Evolutionary conservation across 2,329 filamentous ascomycete genomes (phyloP).

Genomic region (Aspergillus tamarii): DNA sequence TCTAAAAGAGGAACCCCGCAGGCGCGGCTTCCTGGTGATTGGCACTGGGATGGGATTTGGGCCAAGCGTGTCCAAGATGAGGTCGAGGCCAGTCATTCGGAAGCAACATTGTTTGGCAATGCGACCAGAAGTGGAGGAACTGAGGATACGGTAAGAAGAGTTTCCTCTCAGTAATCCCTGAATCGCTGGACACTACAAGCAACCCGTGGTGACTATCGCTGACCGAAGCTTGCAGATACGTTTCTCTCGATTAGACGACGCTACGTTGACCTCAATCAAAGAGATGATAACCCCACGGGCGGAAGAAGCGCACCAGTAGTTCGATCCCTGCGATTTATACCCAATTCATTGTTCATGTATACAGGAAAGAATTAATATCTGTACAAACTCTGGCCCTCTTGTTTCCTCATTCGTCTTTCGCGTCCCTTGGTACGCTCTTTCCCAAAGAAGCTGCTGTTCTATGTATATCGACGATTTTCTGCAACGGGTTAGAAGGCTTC

Average conservation of each 20-base stretch:
- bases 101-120: conserved; percentile 75
- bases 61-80: conserved; percentile 82
- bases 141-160: conserved; percentile 69
- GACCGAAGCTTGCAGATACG: conserved; percentile 38
- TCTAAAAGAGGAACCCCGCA: conserved; percentile 51
- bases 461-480: not conserved
- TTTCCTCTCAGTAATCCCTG: not conserved
- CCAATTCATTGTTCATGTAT: conserved; percentile 9
- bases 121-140: conserved; percentile 53
- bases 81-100: conserved; percentile 75
- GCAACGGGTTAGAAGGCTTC: not conserved
- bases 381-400: not conserved
- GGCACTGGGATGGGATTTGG: conserved; percentile 99
- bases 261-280: conserved; percentile 37
- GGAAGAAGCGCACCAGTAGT: conserved; percentile 28
- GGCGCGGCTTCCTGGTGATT: conserved; percentile 71
- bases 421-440: not conserved
- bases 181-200: no score
- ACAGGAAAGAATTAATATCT: not conserved
- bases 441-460: not conserved
- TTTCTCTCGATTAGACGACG: conserved; percentile 42
- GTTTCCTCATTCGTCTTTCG: not conserved
- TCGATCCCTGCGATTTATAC: conserved; percentile 8
- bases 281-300: conserved; percentile 38
- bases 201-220: conserved; percentile 6